Base-by-base conservation (phyloP, 345 rosid species). In the Cardamine chenopodiifolia region DNA sequence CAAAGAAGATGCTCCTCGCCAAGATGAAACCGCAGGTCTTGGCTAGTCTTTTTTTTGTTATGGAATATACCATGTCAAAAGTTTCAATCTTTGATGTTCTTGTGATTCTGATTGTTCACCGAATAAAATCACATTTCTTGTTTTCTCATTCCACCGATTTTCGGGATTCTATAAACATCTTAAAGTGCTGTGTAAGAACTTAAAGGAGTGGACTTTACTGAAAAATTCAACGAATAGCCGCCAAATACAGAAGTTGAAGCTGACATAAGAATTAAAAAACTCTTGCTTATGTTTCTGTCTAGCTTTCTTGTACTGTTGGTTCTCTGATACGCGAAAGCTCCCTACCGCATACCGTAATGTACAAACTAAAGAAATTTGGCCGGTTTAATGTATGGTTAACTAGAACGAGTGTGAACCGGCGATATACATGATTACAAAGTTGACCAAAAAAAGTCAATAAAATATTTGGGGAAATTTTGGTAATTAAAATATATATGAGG, bases 11-110 rank as follows among this genome's bases (percentile, higher is more conserved):
- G 78, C 82, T 55, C 82, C 84, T 64, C 82, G 81, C 23, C 82
- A 80, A 75, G 84, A 85, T 50, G 80, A 80, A 58, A 73, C 83
- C 49, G 39, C 83, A 31, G 90, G 88, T 28, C 91, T 87, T 17
- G 90, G 93, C 44, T 86, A 86, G 32, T 31, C 61, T 58, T 3
- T 17, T 37, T 50, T 12, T 12, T n/a, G 49, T 45, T 20, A 5
- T 10, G 49, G 50, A 28, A 20, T 10, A 15, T 50, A 19, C 13
- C 32, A 68, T 59, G 47, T 49, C 58, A 0, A 52, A 42, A 54
- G 29, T 22, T 47, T 23, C 47, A 49, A 12, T 61, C 56, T 67
- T 75, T 20, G 11, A 39, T 10, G 40, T 22, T 55, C 39, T 66
- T 58, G 15, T 74, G 23, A 29, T 57, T 57, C 14, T 59, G 68